These are phyloP conservation scores for Vitis amurensis DNA, from an alignment of 164 flowering plant species.

Conservation along the genomic window DNA sequence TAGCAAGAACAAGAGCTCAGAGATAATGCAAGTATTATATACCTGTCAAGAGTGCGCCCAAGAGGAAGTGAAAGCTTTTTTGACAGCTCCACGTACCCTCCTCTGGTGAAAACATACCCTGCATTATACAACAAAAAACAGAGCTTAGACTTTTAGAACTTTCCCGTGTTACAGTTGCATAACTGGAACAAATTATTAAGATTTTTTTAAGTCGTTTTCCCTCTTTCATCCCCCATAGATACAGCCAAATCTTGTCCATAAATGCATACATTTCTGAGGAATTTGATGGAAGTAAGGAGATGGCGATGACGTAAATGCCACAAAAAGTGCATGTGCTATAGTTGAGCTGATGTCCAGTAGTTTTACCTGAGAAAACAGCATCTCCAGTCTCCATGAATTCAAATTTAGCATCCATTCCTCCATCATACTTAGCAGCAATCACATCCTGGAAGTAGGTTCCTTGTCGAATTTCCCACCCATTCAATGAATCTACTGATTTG, in stretches of 20 bases:
- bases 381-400: slow-evolving; percentile 72
- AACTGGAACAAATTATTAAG: too few species aligned
- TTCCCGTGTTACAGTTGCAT: too few species aligned
- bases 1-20: background rate
- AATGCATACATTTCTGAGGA: too few species aligned
- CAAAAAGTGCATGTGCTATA: background rate
- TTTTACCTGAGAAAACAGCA: slow-evolving; percentile 85
- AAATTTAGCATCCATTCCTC: slow-evolving; percentile 92
- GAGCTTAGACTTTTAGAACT: background rate
- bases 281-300: background rate
- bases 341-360: background rate
- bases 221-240: too few species aligned
- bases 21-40: slow-evolving; percentile 1
- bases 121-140: slow-evolving; percentile 9
- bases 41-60: slow-evolving; percentile 93
- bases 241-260: too few species aligned
- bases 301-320: background rate
- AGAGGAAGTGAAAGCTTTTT: slow-evolving; percentile 81
- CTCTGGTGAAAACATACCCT: slow-evolving; percentile 95
- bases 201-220: too few species aligned
- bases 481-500: slow-evolving; percentile 63
- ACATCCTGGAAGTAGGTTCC: slow-evolving; percentile 93
- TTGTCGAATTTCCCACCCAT: slow-evolving; percentile 83
- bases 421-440: slow-evolving; percentile 79
- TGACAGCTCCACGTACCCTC: slow-evolving; percentile 90